phyloP scores from a whole-genome alignment of 371 early-diverging fungal species.

The Apophysomyces trapeziformis region DNA sequence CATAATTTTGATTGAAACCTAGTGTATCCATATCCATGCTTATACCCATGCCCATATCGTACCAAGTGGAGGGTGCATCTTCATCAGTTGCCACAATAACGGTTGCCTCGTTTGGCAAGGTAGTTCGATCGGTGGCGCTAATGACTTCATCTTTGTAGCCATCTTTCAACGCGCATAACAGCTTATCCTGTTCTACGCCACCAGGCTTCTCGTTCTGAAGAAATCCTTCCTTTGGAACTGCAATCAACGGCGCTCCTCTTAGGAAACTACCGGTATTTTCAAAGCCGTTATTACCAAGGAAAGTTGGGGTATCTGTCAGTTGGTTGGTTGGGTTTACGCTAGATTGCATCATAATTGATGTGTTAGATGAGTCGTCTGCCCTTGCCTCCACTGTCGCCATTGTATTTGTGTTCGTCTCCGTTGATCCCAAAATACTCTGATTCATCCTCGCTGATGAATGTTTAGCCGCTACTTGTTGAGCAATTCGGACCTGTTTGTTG shows the following conservation, averaged over 20 bases:
- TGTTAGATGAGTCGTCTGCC: conserved; percentile 1
- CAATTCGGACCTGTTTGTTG: conserved; percentile 34
- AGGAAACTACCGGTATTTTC: neutral
- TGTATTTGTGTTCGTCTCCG: neutral
- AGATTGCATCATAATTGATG: neutral
- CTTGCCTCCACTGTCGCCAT: conserved; percentile 15
- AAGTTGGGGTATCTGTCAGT: neutral
- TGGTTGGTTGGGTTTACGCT: neutral
- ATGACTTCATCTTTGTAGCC: conserved; percentile 46
- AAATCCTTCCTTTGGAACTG: neutral
- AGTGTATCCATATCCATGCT: neutral
- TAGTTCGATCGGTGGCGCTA: neutral
- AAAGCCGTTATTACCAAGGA: neutral
- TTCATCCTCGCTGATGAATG: neutral
- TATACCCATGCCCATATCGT: conserved; percentile 3
- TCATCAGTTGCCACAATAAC: neutral
- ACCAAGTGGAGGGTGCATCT: neutral
- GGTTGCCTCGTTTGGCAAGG: neutral
- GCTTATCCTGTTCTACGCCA: neutral
- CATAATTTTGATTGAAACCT: neutral
- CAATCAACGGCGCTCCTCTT: neutral
- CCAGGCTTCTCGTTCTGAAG: neutral
- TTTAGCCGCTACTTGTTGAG: conserved; percentile 19
- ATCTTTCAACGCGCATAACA: conserved; percentile 34
- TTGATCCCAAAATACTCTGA: neutral